phyloP scores from a whole-genome alignment of 768 basidiomycete species.

The Termitomyces sp. region DNA sequence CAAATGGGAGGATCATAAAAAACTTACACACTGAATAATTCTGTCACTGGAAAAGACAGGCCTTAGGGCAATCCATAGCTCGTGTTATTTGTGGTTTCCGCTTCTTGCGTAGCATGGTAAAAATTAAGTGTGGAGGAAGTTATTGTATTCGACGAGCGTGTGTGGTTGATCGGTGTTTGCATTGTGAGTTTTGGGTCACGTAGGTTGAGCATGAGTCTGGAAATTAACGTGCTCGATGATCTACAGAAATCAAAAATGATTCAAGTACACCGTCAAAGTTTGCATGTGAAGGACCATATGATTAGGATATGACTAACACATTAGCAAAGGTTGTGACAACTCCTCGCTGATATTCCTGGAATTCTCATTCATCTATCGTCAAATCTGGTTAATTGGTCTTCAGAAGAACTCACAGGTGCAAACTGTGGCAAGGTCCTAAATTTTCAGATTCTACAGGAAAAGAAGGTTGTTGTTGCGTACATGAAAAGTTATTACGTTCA shows the following conservation, averaged over 20 bases:
- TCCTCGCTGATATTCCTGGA: constrained; percentile 14
- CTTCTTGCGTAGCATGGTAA: background rate
- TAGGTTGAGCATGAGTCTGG: constrained; percentile 18
- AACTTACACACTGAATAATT: too few relatives aligned
- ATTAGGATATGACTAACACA: background rate
- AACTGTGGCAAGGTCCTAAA: constrained; percentile 4
- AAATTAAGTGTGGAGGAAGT: background rate
- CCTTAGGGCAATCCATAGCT: too few relatives aligned
- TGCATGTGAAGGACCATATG: background rate
- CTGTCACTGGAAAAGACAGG: too few relatives aligned
- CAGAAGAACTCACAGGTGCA: constrained; percentile 5
- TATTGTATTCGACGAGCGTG: background rate
- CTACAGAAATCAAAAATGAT: constrained; percentile 7
- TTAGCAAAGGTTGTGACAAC: constrained; percentile 18
- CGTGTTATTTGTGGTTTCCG: too few relatives aligned
- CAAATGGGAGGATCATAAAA: too few relatives aligned
- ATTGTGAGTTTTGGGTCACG: background rate
- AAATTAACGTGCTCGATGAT: constrained; percentile 25
- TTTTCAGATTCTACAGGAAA: background rate
- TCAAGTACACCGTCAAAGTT: too few relatives aligned
- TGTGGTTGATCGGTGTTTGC: too few relatives aligned
- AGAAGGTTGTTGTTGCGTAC: constrained; percentile 11
- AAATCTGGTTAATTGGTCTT: background rate
- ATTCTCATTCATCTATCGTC: background rate
- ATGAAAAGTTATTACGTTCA: constrained; percentile 17